These are phyloP conservation scores for Sechiopsis laciniata DNA, from an alignment of 306 rosid species.

Conservation along the genomic window DNA sequence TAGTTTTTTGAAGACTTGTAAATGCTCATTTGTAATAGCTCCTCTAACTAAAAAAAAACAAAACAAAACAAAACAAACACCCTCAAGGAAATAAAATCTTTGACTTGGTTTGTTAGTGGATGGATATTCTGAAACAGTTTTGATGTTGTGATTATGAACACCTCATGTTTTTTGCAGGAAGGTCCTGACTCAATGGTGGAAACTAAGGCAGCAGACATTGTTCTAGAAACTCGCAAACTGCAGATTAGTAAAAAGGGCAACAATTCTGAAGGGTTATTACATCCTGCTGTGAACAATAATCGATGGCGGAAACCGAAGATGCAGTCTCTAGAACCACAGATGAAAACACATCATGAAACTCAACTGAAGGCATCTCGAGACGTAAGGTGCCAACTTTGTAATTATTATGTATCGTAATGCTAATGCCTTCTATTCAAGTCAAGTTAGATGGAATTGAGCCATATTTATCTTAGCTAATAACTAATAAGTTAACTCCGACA, in stretches of 20 bases:
- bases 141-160: background rate
- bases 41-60: no score
- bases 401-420: conserved; percentile 33
- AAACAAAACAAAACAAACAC: no score
- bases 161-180: conserved; percentile 44
- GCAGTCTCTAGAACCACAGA: conserved; percentile 29
- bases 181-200: conserved; percentile 65
- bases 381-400: conserved; percentile 95
- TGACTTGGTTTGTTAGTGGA: background rate
- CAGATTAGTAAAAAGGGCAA: conserved; percentile 62
- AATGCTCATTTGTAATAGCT: no score
- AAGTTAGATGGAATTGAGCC: conserved; percentile 15
- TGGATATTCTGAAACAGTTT: background rate
- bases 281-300: no score
- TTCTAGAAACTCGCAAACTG: conserved; percentile 47
- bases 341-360: conserved; percentile 45
- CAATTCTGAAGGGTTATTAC: conserved; percentile 26
- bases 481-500: background rate
- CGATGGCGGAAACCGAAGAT: background rate
- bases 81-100: background rate
- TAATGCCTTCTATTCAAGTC: conserved; percentile 22
- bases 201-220: conserved; percentile 68
- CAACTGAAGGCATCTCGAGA: conserved; percentile 99
- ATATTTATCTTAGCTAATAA: background rate
- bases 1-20: no score